Percentiles rank a stretch among this genome's conserved stretches.
phyloP scores from a whole-genome alignment of 306 rosid species.

The Adenanthera pavonina region DNA sequence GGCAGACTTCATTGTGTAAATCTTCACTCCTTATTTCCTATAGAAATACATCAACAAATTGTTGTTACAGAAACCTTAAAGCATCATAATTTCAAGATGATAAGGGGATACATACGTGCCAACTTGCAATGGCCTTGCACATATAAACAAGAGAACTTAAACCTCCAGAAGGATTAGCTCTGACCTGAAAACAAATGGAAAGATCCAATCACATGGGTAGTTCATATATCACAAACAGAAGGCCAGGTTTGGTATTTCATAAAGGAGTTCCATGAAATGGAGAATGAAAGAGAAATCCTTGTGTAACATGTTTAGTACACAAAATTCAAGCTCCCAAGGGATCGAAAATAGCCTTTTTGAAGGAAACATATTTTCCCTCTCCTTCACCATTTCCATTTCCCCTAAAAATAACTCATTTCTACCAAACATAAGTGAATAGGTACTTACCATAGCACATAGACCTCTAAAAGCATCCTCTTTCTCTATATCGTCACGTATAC shows the following conservation, averaged over 20 bases:
- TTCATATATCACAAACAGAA: background rate
- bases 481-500: constrained; percentile 96
- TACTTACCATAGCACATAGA: constrained; percentile 90
- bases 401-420: no score
- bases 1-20: constrained; percentile 87
- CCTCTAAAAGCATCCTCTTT: constrained; percentile 99
- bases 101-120: constrained; percentile 79
- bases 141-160: constrained; percentile 72
- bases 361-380: no score
- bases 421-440: constrained; percentile 6
- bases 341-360: background rate
- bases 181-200: constrained; percentile 67
- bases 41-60: constrained; percentile 26
- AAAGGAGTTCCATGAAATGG: no score
- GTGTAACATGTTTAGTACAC: no score
- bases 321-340: no score
- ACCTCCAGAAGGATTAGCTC: constrained; percentile 94
- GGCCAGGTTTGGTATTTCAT: no score
- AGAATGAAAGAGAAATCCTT: no score
- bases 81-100: constrained; percentile 25
- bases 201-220: constrained; percentile 23
- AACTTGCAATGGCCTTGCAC: constrained; percentile 98
- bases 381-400: no score
- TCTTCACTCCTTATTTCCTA: constrained; percentile 97
- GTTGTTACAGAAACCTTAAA: constrained; percentile 26